phyloP scores from a whole-genome alignment of 75 land plant species.

The Cunninghamia lanceolata region DNA sequence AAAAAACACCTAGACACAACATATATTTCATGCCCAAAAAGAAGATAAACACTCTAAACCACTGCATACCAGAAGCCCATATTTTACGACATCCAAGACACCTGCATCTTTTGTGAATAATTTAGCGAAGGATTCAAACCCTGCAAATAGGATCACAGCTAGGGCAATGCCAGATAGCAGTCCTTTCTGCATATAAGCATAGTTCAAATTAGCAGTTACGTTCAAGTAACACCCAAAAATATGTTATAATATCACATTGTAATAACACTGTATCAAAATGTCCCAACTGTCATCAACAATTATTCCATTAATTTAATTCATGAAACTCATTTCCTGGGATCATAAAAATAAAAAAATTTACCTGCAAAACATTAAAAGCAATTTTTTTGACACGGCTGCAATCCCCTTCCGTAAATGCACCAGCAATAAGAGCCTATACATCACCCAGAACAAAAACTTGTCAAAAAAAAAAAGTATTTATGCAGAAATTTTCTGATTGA shows the following conservation, averaged over 20 bases:
- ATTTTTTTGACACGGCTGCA: slow-evolving; percentile 61
- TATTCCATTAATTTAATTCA: background rate
- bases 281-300: background rate
- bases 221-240: background rate
- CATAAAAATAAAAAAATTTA: slow-evolving; percentile 9
- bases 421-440: slow-evolving; percentile 81
- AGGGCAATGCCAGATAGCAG: slow-evolving; percentile 54
- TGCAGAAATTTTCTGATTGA: background rate
- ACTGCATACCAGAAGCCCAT: slow-evolving; percentile 60
- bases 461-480: background rate
- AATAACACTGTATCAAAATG: background rate
- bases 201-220: background rate
- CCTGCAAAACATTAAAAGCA: slow-evolving; percentile 71
- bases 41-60: background rate
- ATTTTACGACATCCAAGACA: slow-evolving; percentile 52
- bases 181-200: slow-evolving; percentile 52
- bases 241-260: background rate
- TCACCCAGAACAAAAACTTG: background rate
- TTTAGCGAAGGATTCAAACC: slow-evolving; percentile 57
- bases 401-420: slow-evolving; percentile 65
- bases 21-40: slow-evolving; percentile 14
- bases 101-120: slow-evolving; percentile 74
- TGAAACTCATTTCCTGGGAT: background rate
- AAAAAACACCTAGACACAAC: slow-evolving; percentile 12
- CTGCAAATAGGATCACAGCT: slow-evolving; percentile 46